Conservation (phyloP, 2,329 filamentous ascomycete genomes). For the Aspergillus transmontanensis region DNA sequence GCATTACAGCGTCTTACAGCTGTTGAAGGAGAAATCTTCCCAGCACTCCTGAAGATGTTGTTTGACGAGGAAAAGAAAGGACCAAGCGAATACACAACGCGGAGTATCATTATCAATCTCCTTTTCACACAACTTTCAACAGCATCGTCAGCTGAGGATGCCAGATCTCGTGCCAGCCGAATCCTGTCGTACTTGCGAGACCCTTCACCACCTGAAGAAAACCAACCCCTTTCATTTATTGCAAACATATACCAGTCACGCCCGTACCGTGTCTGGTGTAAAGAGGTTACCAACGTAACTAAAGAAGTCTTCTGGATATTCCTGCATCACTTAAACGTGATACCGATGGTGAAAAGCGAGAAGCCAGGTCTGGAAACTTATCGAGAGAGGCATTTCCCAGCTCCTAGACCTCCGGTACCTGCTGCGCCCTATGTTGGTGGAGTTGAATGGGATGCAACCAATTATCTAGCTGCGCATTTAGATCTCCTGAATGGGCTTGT, state of each 20-base stretch:
- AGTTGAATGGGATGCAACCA: conserved; percentile 98
- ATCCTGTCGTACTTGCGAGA: conserved; percentile 81
- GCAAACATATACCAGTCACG: conserved; percentile 83
- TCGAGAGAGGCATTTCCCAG: conserved; percentile 72
- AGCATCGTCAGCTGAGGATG: conserved; percentile 62
- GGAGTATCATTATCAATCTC: conserved; percentile 84
- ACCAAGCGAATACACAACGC: conserved; percentile 92
- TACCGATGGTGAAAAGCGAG: conserved; percentile 54
- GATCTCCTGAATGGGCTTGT: conserved; percentile 91
- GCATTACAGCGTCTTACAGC: conserved; percentile 79
- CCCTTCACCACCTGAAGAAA: conserved; percentile 72
- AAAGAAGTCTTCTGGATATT: conserved; percentile 99
- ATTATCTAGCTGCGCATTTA: conserved; percentile 89
- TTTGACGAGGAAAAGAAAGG: conserved; percentile 99
- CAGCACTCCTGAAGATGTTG: conserved; percentile 81
- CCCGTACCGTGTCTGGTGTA: conserved; percentile 92
- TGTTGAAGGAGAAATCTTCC: conserved; percentile 80
- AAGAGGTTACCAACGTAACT: conserved; percentile 87
- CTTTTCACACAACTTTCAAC: conserved; percentile 85
- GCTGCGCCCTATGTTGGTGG: conserved; percentile 95
- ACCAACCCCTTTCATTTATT: conserved; percentile 81
- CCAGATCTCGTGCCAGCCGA: conserved; percentile 65
- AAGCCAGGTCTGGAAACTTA: conserved; percentile 37
- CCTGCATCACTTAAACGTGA: conserved; percentile 87
- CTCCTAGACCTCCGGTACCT: conserved; percentile 83